Conservation (phyloP, 495 filamentous ascomycete species). For the Penicillium goetzii region DNA sequence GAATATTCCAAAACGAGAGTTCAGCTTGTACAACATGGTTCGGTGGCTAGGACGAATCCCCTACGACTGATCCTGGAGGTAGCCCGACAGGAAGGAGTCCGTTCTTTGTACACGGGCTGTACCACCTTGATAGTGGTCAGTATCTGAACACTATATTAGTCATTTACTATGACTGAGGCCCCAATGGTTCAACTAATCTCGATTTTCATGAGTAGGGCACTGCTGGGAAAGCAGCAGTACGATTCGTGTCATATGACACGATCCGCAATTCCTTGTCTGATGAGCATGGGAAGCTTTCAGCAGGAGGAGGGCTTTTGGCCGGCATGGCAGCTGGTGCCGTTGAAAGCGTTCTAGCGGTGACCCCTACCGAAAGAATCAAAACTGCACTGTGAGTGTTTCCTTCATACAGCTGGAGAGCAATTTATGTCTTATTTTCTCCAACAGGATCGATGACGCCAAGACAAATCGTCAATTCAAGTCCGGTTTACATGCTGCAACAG, state of each 20-base stretch:
- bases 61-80: constrained; percentile 55
- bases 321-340: constrained; percentile 66
- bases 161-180: not conserved
- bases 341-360: constrained; percentile 63
- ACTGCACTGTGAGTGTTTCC: constrained; percentile 54
- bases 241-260: constrained; percentile 67
- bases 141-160: not conserved
- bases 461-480: constrained; percentile 53
- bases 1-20: constrained; percentile 70
- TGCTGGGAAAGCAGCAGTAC: constrained; percentile 67
- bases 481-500: constrained; percentile 51
- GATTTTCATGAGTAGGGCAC: constrained; percentile 39
- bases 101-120: constrained; percentile 67
- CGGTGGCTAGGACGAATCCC: constrained; percentile 53
- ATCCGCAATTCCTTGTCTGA: constrained; percentile 65
- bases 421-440: not conserved
- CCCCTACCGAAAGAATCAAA: constrained; percentile 69
- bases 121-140: constrained; percentile 57
- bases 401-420: too few relatives aligned
- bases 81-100: constrained; percentile 56
- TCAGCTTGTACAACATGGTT: constrained; percentile 55
- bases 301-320: constrained; percentile 58
- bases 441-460: constrained; percentile 65
- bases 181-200: not conserved
- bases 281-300: constrained; percentile 58